Evolutionary conservation across 2,329 filamentous ascomycete genomes (phyloP).

Genomic region (Venturia pyrina): DNA sequence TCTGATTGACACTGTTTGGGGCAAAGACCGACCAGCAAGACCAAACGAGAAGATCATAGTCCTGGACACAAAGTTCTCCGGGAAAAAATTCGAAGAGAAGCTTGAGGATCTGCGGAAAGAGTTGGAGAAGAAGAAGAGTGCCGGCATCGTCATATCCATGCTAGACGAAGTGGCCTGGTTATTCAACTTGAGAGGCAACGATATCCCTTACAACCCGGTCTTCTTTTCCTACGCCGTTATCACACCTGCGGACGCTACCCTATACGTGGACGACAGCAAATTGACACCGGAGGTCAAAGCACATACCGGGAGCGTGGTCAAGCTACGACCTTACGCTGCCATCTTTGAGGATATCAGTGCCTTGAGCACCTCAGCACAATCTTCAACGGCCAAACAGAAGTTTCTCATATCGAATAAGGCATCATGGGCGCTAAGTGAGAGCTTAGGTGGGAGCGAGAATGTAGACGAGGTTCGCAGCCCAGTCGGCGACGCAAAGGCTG

Average conservation of each 20-base stretch:
- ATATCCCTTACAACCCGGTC: constrained; percentile 95
- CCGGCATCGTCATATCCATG: constrained; percentile 45
- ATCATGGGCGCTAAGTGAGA: constrained; percentile 85
- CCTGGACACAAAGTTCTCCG: constrained; percentile 62
- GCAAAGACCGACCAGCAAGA: constrained; percentile 56
- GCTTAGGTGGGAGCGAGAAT: constrained; percentile 72
- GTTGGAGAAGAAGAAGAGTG: constrained; percentile 51
- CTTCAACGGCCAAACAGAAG: constrained; percentile 40
- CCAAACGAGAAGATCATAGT: constrained; percentile 69
- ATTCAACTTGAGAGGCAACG: constrained; percentile 91
- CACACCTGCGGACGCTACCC: constrained; percentile 61
- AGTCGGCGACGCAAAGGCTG: constrained; percentile 79
- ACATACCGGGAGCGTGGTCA: constrained; percentile 61
- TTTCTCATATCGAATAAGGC: constrained; percentile 81
- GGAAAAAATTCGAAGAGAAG: constrained; percentile 75
- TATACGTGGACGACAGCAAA: constrained; percentile 79
- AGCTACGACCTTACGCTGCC: constrained; percentile 68
- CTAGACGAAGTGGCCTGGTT: constrained; percentile 96
- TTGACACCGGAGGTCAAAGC: constrained; percentile 56
- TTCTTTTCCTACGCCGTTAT: constrained; percentile 95
- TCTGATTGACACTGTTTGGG: constrained; percentile 88
- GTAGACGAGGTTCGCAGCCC: constrained; percentile 84
- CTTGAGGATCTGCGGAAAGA: constrained; percentile 82
- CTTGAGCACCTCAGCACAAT: constrained; percentile 40
- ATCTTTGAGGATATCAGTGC: constrained; percentile 71